phyloP scores from a whole-genome alignment of 192 early-diverging fungal genomes.

The Coemansia sp. region DNA sequence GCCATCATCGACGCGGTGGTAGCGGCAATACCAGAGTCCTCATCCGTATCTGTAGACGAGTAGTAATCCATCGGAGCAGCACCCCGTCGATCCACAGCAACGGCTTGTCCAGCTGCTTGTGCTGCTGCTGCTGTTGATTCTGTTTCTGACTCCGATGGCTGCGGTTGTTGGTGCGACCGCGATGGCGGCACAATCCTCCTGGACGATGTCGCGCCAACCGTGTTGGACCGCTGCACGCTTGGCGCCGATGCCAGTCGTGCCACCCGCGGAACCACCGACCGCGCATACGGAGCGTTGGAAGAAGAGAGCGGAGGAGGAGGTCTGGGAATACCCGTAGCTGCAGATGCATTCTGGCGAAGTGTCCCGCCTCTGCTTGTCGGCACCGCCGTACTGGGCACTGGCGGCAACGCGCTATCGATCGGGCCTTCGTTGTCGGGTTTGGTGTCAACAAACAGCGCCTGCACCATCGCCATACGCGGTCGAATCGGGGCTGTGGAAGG shows the following conservation, averaged over 20 bases:
- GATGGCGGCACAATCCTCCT: not conserved
- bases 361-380: too few species aligned
- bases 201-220: not conserved
- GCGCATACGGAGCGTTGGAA: not conserved
- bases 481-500: not conserved
- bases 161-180: too few species aligned
- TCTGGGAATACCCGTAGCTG: not conserved
- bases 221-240: not conserved
- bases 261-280: not conserved
- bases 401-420: not conserved
- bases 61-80: not conserved
- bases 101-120: too few species aligned
- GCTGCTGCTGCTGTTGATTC: too few species aligned
- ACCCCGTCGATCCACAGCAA: too few species aligned
- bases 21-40: constrained; percentile 40
- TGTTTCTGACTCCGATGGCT: too few species aligned
- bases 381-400: too few species aligned
- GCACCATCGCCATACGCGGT: not conserved
- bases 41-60: constrained; percentile 28
- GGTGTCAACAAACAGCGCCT: not conserved
- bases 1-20: constrained; percentile 16
- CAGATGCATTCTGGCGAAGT: too few species aligned
- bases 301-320: not conserved
- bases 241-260: not conserved
- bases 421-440: not conserved